A percentile compares a stretch with the other conserved stretches of the same genome.
phyloP scores from a whole-genome alignment of 129 eudicot genomes.

The Lactuca sativa region DNA sequence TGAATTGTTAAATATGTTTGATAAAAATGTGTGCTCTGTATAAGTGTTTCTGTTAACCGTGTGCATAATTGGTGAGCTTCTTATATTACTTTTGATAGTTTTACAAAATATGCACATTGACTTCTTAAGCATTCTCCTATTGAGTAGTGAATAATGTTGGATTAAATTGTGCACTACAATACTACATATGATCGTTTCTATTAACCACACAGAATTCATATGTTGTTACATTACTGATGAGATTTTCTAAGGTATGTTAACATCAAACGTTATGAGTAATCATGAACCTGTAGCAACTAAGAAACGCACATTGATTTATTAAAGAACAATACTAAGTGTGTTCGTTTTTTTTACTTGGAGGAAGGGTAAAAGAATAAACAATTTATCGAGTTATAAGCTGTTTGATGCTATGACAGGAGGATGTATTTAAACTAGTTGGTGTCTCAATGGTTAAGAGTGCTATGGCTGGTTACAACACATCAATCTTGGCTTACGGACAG shows the following conservation, averaged over 20 bases:
- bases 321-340: background rate
- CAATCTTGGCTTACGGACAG: conserved; percentile 89
- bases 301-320: too few species aligned
- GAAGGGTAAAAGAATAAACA: background rate
- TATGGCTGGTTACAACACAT: conserved; percentile 87
- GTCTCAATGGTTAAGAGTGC: conserved; percentile 82
- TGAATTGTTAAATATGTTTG: background rate
- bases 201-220: too few species aligned
- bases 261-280: background rate
- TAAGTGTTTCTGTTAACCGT: background rate
- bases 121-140: too few species aligned
- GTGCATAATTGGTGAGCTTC: conserved; percentile 16
- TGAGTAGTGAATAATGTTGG: too few species aligned
- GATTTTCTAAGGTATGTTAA: too few species aligned
- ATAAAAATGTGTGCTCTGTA: background rate
- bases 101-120: too few species aligned
- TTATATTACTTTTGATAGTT: background rate
- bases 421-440: conserved; percentile 70
- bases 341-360: conserved; percentile 5
- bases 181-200: too few species aligned
- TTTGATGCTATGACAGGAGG: conserved; percentile 58
- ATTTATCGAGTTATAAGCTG: background rate
- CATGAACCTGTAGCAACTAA: background rate
- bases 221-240: background rate
- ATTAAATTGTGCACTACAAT: too few species aligned